Evolutionary conservation across 345 rosid genomes (phyloP).

Genomic region (Aquilaria yunnanensis): DNA sequence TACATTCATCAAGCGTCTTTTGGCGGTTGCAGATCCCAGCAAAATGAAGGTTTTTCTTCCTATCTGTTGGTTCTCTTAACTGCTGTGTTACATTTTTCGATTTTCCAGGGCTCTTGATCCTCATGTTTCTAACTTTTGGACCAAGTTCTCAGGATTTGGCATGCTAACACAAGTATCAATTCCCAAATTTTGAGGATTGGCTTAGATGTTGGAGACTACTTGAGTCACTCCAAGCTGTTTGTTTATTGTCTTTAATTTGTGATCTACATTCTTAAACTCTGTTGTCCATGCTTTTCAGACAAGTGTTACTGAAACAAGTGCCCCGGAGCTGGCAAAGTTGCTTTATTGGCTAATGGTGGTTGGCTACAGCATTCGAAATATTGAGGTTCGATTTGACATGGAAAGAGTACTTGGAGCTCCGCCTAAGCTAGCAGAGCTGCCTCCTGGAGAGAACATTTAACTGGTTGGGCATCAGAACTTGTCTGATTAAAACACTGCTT

Average conservation of each 20-base stretch:
- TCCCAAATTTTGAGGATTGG: neutral
- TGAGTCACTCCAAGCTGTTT: too few species aligned
- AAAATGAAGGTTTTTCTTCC: slow-evolving; percentile 72
- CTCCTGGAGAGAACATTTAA: slow-evolving; percentile 77
- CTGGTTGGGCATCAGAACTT: neutral
- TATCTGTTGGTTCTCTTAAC: neutral
- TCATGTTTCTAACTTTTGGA: neutral
- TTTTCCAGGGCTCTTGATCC: neutral
- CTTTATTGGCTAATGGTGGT: slow-evolving; percentile 97
- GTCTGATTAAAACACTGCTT: neutral
- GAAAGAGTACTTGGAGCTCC: slow-evolving; percentile 82
- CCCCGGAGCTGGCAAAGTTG: slow-evolving; percentile 77
- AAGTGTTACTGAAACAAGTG: slow-evolving; percentile 71
- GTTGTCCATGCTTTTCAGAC: slow-evolving; percentile 37
- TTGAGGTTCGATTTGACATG: slow-evolving; percentile 96
- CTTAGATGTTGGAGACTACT: too few species aligned
- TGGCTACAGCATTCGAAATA: slow-evolving; percentile 89
- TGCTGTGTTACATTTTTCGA: neutral
- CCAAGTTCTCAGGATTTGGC: neutral
- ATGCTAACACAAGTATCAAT: slow-evolving; percentile 8
- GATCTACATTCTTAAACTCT: neutral
- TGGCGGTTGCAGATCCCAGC: slow-evolving; percentile 71
- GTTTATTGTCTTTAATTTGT: slow-evolving; percentile 4
- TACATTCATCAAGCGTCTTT: slow-evolving; percentile 85
- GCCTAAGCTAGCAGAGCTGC: slow-evolving; percentile 76